Conservation (phyloP, 73 alveolate genomes). For the Tetrahymena borealis region DNA sequence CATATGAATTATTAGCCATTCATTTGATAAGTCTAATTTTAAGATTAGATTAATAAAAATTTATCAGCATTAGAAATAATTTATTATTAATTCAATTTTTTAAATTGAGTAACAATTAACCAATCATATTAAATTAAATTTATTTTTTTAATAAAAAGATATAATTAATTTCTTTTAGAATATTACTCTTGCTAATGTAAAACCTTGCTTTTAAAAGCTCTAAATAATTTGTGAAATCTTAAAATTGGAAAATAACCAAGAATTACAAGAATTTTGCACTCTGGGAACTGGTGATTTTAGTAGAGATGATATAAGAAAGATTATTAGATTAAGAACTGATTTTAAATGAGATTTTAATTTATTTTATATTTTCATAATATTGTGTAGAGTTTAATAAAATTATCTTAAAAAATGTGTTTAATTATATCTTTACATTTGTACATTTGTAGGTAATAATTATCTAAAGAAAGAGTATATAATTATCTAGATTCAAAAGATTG, state of each 20-base stretch:
- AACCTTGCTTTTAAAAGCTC: not conserved
- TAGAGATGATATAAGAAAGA: not conserved
- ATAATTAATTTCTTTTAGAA: not conserved
- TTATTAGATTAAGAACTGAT: not conserved
- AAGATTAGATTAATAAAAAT: too few relatives aligned
- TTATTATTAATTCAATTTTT: not conserved
- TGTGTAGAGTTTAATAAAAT: too few relatives aligned
- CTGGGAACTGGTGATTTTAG: not conserved
- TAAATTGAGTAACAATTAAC: not conserved
- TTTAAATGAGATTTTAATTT: not conserved
- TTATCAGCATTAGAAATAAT: not conserved
- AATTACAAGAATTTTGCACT: not conserved
- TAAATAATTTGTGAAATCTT: not conserved
- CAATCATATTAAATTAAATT: too few relatives aligned
- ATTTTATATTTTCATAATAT: too few relatives aligned
- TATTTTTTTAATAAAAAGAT: not conserved
- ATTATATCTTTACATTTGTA: too few relatives aligned
- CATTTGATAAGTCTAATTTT: too few relatives aligned
- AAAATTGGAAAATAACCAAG: not conserved
- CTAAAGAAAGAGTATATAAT: too few relatives aligned
- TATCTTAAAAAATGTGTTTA: too few relatives aligned
- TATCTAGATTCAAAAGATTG: too few relatives aligned
- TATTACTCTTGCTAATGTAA: not conserved
- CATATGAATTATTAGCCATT: too few relatives aligned
- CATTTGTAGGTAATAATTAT: too few relatives aligned